phyloP scores from a whole-genome alignment of 495 filamentous ascomycete genomes.

The Patellaria atrata region DNA sequence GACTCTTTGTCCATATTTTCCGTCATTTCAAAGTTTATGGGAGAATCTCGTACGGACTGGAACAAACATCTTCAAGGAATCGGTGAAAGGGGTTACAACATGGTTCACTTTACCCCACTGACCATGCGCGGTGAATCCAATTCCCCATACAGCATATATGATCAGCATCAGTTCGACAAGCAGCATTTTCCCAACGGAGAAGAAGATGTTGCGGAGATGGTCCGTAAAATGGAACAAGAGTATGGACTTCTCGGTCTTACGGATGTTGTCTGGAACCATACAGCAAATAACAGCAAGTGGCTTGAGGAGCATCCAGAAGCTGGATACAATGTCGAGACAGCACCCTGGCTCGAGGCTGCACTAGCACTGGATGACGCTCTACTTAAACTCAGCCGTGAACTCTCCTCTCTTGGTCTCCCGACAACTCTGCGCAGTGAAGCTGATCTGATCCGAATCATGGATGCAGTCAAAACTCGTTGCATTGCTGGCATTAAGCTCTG shows the following conservation, averaged over 20 bases:
- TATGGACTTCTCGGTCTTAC: slow-evolving; percentile 78
- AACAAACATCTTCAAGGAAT: slow-evolving; percentile 78
- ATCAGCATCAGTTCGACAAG: slow-evolving; percentile 80
- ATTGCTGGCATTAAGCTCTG: slow-evolving; percentile 66
- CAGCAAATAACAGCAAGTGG: slow-evolving; percentile 91
- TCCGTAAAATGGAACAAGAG: slow-evolving; percentile 69
- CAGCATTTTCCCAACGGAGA: slow-evolving; percentile 75
- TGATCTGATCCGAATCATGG: slow-evolving; percentile 74
- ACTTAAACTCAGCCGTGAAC: slow-evolving; percentile 56
- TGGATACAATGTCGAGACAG: slow-evolving; percentile 86
- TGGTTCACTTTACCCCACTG: slow-evolving; percentile 95
- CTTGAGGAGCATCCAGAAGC: slow-evolving; percentile 87
- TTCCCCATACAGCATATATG: slow-evolving; percentile 91
- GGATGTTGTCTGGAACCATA: slow-evolving; percentile 98
- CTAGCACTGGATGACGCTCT: slow-evolving; percentile 76
- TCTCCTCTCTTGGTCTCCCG: slow-evolving; percentile 55
- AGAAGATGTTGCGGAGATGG: slow-evolving; percentile 60
- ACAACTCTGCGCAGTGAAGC: slow-evolving; percentile 53
- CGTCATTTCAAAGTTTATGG: slow-evolving; percentile 97
- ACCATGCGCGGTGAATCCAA: slow-evolving; percentile 81
- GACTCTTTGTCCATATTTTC: slow-evolving; percentile 84
- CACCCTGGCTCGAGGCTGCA: slow-evolving; percentile 83
- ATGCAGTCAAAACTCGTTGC: slow-evolving; percentile 64
- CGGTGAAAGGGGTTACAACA: slow-evolving; percentile 83
- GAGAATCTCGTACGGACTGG: slow-evolving; percentile 76